phyloP scores from a whole-genome alignment of 208 protist genomes.

The Leishmania turanica region DNA sequence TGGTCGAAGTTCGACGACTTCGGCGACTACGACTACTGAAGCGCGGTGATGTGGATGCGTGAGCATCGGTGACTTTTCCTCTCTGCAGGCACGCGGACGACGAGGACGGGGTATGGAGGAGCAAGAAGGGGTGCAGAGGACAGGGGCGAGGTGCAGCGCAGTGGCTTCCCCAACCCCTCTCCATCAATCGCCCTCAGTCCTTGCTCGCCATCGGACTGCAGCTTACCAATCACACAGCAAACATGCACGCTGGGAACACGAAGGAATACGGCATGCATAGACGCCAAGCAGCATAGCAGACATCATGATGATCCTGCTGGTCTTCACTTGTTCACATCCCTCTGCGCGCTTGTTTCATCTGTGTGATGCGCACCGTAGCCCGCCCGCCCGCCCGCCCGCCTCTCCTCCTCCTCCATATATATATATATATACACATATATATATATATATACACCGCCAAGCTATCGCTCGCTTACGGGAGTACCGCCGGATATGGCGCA shows the following conservation, averaged over 20 bases:
- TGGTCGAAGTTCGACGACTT: constrained; percentile 49
- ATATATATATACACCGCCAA: not conserved
- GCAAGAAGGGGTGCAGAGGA: not conserved
- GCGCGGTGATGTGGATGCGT: not conserved
- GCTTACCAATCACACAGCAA: not conserved
- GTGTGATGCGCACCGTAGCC: not conserved
- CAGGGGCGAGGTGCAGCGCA: not conserved
- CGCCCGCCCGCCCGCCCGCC: too few species aligned
- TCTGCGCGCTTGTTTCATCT: not conserved
- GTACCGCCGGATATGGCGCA: not conserved
- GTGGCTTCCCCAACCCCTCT: not conserved
- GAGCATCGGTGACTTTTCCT: not conserved
- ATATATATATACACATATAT: not conserved
- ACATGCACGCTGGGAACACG: too few species aligned
- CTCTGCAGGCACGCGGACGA: not conserved
- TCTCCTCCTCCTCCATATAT: not conserved
- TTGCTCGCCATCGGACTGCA: not conserved
- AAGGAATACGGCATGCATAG: not conserved
- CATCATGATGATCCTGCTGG: not conserved
- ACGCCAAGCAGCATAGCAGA: not conserved
- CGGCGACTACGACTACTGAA: constrained; percentile 50
- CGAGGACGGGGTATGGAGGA: not conserved
- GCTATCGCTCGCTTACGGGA: not conserved
- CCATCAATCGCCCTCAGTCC: not conserved
- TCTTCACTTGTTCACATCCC: not conserved